These are phyloP conservation scores for Colletotrichum horii DNA, from an alignment of 2,329 filamentous ascomycete genomes.

Conservation along the genomic window DNA sequence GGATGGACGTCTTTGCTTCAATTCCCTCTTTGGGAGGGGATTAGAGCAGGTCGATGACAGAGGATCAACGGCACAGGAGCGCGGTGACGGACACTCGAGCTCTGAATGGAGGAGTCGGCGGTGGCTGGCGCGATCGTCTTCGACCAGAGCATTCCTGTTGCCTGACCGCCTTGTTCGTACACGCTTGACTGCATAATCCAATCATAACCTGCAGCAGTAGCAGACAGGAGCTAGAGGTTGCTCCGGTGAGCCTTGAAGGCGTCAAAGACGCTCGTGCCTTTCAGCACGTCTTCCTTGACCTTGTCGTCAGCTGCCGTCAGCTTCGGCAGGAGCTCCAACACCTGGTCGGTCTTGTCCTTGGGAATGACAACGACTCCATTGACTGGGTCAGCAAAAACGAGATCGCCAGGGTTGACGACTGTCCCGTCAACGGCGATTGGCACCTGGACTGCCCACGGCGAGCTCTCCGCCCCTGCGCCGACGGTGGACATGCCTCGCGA, in stretches of 20 bases:
- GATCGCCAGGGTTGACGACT: conserved; percentile 60
- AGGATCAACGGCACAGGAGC: not conserved
- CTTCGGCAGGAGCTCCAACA: conserved; percentile 64
- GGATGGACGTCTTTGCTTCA: not conserved
- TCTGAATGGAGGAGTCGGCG: not conserved
- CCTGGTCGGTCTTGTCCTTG: conserved; percentile 59
- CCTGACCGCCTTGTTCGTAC: not conserved
- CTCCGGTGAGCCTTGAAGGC: conserved; percentile 66
- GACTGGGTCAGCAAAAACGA: conserved; percentile 72
- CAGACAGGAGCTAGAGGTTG: conserved; percentile 26
- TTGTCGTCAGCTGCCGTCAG: conserved; percentile 58
- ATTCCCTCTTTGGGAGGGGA: not conserved
- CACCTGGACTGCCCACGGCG: conserved; percentile 58
- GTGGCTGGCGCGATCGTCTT: conserved; percentile 4
- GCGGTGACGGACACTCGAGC: not conserved
- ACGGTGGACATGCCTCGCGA: conserved; percentile 61
- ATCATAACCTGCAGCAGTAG: not conserved
- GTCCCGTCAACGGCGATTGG: conserved; percentile 48
- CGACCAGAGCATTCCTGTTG: conserved; percentile 23
- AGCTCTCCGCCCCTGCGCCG: conserved; percentile 60
- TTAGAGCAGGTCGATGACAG: not conserved
- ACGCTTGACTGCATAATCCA: not conserved
- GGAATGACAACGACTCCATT: conserved; percentile 76
- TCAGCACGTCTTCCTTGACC: conserved; percentile 68
- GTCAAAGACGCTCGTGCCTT: conserved; percentile 67